These are phyloP conservation scores for Teratosphaeria viscida DNA, from an alignment of 2,329 filamentous ascomycete species.

Conservation along the genomic window DNA sequence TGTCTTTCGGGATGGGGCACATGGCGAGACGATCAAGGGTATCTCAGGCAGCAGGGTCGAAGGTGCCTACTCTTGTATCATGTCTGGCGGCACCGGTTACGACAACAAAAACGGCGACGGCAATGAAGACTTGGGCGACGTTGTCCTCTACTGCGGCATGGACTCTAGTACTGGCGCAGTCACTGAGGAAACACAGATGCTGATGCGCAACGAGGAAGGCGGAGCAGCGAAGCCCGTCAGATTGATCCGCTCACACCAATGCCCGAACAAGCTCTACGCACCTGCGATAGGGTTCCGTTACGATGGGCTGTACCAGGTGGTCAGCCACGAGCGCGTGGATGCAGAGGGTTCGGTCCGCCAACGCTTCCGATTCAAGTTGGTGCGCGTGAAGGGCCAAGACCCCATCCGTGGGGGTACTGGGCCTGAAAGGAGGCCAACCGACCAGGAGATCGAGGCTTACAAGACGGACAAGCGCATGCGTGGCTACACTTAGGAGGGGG, in stretches of 20 bases:
- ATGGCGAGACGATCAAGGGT: slow-evolving; percentile 39
- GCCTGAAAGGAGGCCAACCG: slow-evolving; percentile 33
- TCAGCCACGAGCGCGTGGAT: slow-evolving; percentile 30
- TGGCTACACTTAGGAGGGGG: slow-evolving; percentile 3
- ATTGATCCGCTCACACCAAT: slow-evolving; percentile 39
- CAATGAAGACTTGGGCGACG: slow-evolving; percentile 37
- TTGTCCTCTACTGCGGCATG: slow-evolving; percentile 44
- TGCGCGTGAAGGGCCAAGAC: slow-evolving; percentile 33
- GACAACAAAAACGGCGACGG: slow-evolving; percentile 25
- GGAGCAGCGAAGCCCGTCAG: slow-evolving; percentile 31
- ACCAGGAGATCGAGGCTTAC: slow-evolving; percentile 25
- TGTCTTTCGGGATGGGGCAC: slow-evolving; percentile 43
- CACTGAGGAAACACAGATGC: slow-evolving; percentile 30
- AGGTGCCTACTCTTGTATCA: slow-evolving; percentile 47
- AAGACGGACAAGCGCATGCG: slow-evolving; percentile 9
- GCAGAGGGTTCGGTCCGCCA: slow-evolving; percentile 28
- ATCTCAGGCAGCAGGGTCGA: slow-evolving; percentile 38
- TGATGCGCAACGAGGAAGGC: slow-evolving; percentile 32
- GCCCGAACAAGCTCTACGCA: slow-evolving; percentile 30
- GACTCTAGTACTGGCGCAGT: slow-evolving; percentile 24
- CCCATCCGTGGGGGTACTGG: slow-evolving; percentile 34
- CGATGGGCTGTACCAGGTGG: slow-evolving; percentile 46
- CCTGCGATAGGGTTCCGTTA: slow-evolving; percentile 45
- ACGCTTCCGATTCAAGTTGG: slow-evolving; percentile 39
- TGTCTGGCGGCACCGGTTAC: slow-evolving; percentile 36